These are phyloP conservation scores for Aspergillus floridensis DNA, from an alignment of 2,329 filamentous ascomycete species.

Conservation along the genomic window DNA sequence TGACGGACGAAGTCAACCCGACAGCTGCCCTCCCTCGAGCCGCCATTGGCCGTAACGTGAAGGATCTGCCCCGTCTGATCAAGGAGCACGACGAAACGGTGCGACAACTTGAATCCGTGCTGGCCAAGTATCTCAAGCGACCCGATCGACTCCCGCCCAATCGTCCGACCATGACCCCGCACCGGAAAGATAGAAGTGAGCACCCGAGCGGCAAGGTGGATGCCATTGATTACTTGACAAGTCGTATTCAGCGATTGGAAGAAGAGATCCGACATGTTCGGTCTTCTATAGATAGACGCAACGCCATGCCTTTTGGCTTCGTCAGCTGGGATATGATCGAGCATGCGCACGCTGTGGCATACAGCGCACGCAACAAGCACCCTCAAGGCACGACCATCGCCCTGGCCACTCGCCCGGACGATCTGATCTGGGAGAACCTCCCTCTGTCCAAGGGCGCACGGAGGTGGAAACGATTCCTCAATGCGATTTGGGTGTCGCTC, in stretches of 20 bases:
- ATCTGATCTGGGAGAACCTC: conserved; percentile 96
- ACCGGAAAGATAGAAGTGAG: conserved; percentile 72
- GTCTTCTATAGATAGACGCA: conserved; percentile 76
- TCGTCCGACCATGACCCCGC: conserved; percentile 74
- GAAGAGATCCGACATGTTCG: conserved; percentile 80
- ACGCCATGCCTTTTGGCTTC: conserved; percentile 89
- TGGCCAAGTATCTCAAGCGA: conserved; percentile 89
- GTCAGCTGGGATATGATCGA: conserved; percentile 87
- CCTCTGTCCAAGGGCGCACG: conserved; percentile 66
- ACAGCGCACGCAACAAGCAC: conserved; percentile 74
- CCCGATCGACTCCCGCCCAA: conserved; percentile 73
- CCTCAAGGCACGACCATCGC: conserved; percentile 73
- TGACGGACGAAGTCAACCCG: conserved; percentile 77
- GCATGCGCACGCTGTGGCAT: conserved; percentile 85
- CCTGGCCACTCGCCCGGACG: conserved; percentile 80
- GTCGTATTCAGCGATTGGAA: conserved; percentile 79
- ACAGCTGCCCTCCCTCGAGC: conserved; percentile 75
- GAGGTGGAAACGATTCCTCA: conserved; percentile 70
- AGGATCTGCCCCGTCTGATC: conserved; percentile 81
- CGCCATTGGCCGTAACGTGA: conserved; percentile 86
- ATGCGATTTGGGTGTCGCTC: conserved; percentile 77
- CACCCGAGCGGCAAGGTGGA: conserved; percentile 74
- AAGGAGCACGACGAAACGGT: conserved; percentile 79
- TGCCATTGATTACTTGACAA: conserved; percentile 88
- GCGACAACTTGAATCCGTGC: conserved; percentile 73